Percentiles rank a stretch among this genome's conserved stretches.
phyloP scores from a whole-genome alignment of 345 rosid species.

The Citrus inodora region DNA sequence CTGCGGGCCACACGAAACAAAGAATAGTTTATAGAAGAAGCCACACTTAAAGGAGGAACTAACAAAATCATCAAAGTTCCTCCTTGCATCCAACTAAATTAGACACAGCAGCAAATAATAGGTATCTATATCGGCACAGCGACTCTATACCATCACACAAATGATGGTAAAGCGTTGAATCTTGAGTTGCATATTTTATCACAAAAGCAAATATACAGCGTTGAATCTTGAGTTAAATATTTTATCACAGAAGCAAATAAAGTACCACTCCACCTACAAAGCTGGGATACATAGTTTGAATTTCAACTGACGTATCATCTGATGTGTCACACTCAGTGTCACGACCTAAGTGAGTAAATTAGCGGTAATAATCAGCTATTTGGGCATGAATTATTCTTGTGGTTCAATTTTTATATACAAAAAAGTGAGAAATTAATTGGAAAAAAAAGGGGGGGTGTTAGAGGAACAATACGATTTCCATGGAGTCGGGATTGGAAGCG shows the following conservation, averaged over 20 bases:
- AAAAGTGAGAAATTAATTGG: not conserved
- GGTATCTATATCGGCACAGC: not conserved
- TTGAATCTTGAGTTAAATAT: not conserved
- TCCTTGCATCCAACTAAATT: too few relatives aligned
- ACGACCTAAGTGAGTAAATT: not conserved
- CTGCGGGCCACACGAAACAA: constrained; percentile 36
- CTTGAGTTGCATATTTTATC: too few relatives aligned
- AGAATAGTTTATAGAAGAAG: not conserved
- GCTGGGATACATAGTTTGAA: too few relatives aligned
- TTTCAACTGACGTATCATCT: not conserved
- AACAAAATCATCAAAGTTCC: not conserved
- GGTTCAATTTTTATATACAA: not conserved
- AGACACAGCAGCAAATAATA: not conserved
- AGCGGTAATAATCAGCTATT: not conserved
- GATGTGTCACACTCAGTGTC: not conserved
- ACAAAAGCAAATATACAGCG: too few relatives aligned
- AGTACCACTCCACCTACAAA: too few relatives aligned
- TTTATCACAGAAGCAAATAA: too few relatives aligned
- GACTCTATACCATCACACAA: too few relatives aligned
- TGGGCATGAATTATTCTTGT: not conserved
- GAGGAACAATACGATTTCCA: constrained; percentile 49
- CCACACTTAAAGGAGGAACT: too few relatives aligned
- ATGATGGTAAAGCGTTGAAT: not conserved
- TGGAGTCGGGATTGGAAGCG: constrained; percentile 62
- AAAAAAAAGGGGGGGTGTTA: not conserved